Evolutionary conservation across 495 filamentous ascomycete genomes (phyloP), one percentile per base, ranked within the genome.

Genomic region (Penicillium manginii): DNA sequence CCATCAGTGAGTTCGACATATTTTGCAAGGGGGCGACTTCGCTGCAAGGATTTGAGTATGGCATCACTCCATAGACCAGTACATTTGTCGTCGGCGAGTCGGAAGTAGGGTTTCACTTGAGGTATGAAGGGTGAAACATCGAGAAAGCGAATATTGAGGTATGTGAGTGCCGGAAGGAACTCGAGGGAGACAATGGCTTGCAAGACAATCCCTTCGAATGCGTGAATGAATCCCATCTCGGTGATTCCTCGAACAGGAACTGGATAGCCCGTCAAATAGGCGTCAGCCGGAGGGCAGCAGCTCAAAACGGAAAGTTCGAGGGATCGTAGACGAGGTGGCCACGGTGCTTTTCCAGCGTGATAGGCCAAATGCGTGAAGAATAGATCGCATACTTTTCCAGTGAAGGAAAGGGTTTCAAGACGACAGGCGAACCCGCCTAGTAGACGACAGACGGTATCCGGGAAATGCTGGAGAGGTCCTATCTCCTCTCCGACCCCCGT

Each of bases 61-160:
- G 78, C 70, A 7, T 85, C 81, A 67, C 84, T 43, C 40, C 40
- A 43, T 3, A 43, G 7, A 0, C 40, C 40, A 9, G 15, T 43
- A n/a, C 40, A 43, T 89, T 80, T 67, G 17, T 81, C 78, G 58
- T 83, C 71, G 14, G 75, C 68, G 14, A 90, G 72, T 58, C 86
- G 73, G 63, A 90, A 91, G 61, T 85, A 83, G 0, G 88, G 88
- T 60, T 90, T 90, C 2, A 90, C 71, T 4, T 81, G 81, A 0
- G 65, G 73, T 47, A 67, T 65, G 12, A 66, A 76, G 78, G 81
- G 87, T 87, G 2, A 90, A 79, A 66, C 40, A 43, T 91, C 88
- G 22, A 91, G 83, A 65, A 87, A 90, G 51, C 87, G 85, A 61
- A 91, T 88, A 54, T 86, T 76, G 22, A 91, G 70, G 63, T 81